Evolutionary conservation across 345 rosid genomes (phyloP).

Genomic region (Dimocarpus longan): DNA sequence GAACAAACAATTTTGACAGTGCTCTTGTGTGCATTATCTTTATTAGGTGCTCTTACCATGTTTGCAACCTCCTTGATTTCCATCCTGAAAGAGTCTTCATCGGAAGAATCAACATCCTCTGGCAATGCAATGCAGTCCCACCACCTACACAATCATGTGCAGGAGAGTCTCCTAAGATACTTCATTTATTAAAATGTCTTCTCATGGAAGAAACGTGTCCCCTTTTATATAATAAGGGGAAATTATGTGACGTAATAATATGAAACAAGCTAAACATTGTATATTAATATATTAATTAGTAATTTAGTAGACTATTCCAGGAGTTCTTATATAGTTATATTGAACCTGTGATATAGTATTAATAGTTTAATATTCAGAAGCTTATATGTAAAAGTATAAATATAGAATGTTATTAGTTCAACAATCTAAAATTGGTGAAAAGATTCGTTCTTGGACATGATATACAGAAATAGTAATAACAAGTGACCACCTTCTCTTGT

Average conservation of each 20-base stretch:
- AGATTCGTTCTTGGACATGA: background rate
- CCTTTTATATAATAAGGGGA: background rate
- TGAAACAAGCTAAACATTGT: background rate
- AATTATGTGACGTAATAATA: background rate
- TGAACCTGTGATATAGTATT: background rate
- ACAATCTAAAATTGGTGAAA: background rate
- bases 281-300: background rate
- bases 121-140: constrained; percentile 92
- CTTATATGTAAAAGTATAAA: background rate
- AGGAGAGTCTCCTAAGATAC: constrained; percentile 8
- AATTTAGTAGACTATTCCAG: background rate
- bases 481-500: constrained; percentile 68
- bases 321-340: background rate
- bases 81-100: constrained; percentile 72
- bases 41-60: constrained; percentile 41
- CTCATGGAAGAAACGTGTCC: background rate
- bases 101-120: constrained; percentile 71
- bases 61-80: constrained; percentile 77
- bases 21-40: background rate
- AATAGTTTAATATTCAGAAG: background rate
- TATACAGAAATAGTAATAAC: background rate
- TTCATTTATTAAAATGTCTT: constrained; percentile 12
- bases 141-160: constrained; percentile 58
- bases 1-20: background rate
- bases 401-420: background rate